phyloP scores from a whole-genome alignment of 345 rosid species.

The Alliaria petiolata region DNA sequence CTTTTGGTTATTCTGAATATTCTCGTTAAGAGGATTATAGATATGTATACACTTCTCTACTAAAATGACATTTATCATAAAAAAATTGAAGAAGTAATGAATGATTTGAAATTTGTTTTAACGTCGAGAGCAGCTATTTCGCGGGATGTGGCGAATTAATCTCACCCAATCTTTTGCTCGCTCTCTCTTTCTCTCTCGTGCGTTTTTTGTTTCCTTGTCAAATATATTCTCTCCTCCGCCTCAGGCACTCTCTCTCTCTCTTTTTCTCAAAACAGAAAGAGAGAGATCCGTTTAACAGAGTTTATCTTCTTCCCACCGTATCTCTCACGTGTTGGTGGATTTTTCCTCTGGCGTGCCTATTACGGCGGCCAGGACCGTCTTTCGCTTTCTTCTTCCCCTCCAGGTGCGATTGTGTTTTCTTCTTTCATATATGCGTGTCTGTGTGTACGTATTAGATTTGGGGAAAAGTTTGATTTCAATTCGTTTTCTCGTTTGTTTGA shows the following conservation, averaged over 20 bases:
- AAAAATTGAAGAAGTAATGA: neutral
- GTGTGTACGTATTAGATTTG: neutral
- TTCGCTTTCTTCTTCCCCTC: conserved; percentile 12
- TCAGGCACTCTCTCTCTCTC: neutral
- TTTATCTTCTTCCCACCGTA: conserved; percentile 7
- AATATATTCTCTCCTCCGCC: neutral
- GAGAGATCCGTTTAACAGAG: conserved; percentile 18
- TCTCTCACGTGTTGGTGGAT: conserved; percentile 9
- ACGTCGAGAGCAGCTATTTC: neutral
- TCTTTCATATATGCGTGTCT: too few relatives aligned
- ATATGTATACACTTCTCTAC: neutral
- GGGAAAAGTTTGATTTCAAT: neutral
- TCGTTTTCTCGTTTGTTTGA: neutral
- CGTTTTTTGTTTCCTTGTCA: neutral
- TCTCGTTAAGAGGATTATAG: neutral
- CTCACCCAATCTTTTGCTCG: neutral
- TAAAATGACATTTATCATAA: neutral
- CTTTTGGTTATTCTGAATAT: neutral
- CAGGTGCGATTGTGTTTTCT: conserved; percentile 13
- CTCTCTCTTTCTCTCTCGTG: neutral
- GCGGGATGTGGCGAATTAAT: conserved; percentile 13
- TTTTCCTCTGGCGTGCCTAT: conserved; percentile 3
- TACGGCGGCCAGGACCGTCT: conserved; percentile 19
- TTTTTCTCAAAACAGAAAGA: neutral
- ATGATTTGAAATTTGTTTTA: neutral